These are phyloP conservation scores for Baeospora myosura DNA, from an alignment of 1,284 basidiomycete species.

Conservation along the genomic window DNA sequence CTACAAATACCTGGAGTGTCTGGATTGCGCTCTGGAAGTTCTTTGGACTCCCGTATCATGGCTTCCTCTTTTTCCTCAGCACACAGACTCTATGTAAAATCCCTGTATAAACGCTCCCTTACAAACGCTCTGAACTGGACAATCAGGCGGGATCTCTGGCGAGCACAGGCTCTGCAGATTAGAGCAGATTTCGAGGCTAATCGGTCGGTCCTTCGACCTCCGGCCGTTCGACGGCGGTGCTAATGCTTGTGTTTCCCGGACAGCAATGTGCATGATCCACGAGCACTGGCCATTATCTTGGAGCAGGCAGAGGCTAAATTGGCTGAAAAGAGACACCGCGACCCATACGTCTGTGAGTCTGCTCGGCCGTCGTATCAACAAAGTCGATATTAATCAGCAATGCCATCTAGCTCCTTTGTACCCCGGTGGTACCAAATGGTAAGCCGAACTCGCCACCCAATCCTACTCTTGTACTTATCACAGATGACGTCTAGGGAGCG, in stretches of 20 bases:
- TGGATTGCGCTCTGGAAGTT: constrained; percentile 8
- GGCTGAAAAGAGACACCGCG: constrained; percentile 69
- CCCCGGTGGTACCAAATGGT: constrained; percentile 89
- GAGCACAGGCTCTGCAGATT: constrained; percentile 76
- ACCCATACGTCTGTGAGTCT: constrained; percentile 80
- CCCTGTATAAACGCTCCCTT: constrained; percentile 82
- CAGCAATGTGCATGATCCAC: constrained; percentile 83
- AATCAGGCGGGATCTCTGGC: constrained; percentile 79
- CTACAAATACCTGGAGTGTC: background rate
- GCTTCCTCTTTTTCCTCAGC: constrained; percentile 62
- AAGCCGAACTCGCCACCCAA: constrained; percentile 22
- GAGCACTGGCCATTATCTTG: constrained; percentile 75
- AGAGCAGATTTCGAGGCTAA: constrained; percentile 90
- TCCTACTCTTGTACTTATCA: constrained; percentile 5
- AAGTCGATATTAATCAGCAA: constrained; percentile 6
- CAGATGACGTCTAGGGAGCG: constrained; percentile 48
- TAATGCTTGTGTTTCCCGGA: constrained; percentile 6
- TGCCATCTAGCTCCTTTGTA: constrained; percentile 54
- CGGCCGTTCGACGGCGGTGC: background rate
- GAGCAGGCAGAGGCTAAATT: constrained; percentile 77
- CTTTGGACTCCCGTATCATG: constrained; percentile 26
- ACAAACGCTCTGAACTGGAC: constrained; percentile 87
- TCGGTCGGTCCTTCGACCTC: constrained; percentile 54
- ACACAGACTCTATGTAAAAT: constrained; percentile 85
- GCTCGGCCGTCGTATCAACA: constrained; percentile 4